Evolutionary conservation across 106 monocot genomes (phyloP).

Genomic region (Dendrobium catenatum): DNA sequence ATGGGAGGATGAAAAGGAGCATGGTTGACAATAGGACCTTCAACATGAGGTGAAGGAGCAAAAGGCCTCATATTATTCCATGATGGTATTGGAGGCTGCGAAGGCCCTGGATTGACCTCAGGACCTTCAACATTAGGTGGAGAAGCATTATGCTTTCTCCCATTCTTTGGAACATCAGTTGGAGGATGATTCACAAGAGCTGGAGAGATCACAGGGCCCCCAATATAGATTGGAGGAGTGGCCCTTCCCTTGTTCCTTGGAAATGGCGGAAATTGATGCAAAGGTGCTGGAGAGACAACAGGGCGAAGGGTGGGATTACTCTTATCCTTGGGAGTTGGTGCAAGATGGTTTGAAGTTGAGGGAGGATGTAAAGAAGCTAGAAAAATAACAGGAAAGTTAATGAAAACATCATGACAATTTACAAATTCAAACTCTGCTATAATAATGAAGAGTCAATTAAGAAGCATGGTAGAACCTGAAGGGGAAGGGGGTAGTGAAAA

Average conservation of each 20-base stretch:
- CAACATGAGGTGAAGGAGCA: constrained; percentile 27
- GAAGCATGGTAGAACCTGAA: constrained; percentile 38
- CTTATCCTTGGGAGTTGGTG: not conserved
- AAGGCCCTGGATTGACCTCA: constrained; percentile 17
- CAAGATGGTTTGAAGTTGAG: not conserved
- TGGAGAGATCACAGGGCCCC: constrained; percentile 15
- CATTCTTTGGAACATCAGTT: constrained; percentile 4
- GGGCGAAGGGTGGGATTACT: not conserved
- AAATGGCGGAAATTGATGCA: constrained; percentile 16
- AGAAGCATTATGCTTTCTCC: constrained; percentile 7
- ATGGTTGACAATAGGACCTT: constrained; percentile 13
- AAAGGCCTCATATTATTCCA: constrained; percentile 18
- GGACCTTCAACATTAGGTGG: constrained; percentile 4
- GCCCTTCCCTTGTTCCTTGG: constrained; percentile 16
- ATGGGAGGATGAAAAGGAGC: constrained; percentile 14
- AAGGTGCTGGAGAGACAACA: constrained; percentile 26
- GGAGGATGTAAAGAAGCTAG: not conserved
- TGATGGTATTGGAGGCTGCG: constrained; percentile 16
- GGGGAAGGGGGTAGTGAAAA: constrained; percentile 20
- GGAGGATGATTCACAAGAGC: constrained; percentile 17
- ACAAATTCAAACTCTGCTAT: not conserved
- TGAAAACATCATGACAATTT: not conserved
- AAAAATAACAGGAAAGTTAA: not conserved
- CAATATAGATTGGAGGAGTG: constrained; percentile 16
- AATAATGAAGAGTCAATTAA: not conserved